Evolutionary conservation across 768 basidiomycete genomes (phyloP).

Genomic region (Inosperma sp.): DNA sequence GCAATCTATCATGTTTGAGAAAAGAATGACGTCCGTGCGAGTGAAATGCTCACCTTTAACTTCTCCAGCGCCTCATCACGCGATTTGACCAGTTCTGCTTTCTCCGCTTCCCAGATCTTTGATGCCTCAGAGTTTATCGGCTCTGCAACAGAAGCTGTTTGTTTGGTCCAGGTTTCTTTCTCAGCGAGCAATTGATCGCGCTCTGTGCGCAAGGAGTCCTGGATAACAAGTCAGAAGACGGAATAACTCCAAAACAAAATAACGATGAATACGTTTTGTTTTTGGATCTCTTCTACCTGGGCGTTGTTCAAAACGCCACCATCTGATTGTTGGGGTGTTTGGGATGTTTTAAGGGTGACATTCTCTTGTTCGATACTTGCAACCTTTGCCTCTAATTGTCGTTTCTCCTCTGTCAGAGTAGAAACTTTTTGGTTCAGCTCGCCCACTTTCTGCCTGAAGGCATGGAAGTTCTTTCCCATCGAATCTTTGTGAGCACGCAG

Average conservation of each 20-base stretch:
- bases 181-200: constrained; percentile 59
- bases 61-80: constrained; percentile 58
- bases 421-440: constrained; percentile 35
- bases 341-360: constrained; percentile 29
- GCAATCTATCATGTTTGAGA: constrained; percentile 28
- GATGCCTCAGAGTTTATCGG: constrained; percentile 29
- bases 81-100: constrained; percentile 49
- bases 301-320: constrained; percentile 7
- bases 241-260: background rate
- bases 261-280: constrained; percentile 33
- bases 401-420: constrained; percentile 35
- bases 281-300: constrained; percentile 22
- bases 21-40: background rate
- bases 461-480: constrained; percentile 24
- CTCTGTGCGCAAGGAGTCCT: constrained; percentile 56
- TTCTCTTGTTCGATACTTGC: constrained; percentile 35
- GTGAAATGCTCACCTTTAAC: constrained; percentile 42
- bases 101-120: constrained; percentile 54
- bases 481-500: constrained; percentile 36
- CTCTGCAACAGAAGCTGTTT: constrained; percentile 24
- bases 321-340: no score
- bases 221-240: background rate
- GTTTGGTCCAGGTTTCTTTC: constrained; percentile 43
- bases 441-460: constrained; percentile 30
- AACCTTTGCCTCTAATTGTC: constrained; percentile 36